Conservation (phyloP, 352 stramenopile genomes). For the Phytophthora melonis region DNA sequence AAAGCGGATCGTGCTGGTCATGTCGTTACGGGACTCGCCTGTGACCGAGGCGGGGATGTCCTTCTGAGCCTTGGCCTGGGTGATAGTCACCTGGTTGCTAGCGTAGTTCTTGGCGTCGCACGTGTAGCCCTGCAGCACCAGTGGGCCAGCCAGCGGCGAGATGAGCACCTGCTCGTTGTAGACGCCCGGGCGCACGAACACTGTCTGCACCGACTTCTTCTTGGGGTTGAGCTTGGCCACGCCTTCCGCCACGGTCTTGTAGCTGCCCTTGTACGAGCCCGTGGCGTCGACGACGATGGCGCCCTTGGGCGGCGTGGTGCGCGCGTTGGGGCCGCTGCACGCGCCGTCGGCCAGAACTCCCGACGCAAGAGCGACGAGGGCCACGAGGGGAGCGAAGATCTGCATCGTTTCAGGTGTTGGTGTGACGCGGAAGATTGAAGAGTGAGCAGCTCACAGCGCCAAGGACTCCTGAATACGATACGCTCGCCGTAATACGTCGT, state of each 20-base stretch:
- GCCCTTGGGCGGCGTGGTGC: not conserved
- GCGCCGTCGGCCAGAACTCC: not conserved
- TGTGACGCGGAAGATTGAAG: not conserved
- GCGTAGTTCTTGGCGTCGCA: not conserved
- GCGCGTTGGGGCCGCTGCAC: not conserved
- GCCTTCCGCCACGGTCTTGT: not conserved
- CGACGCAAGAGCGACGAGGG: not conserved
- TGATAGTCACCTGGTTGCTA: not conserved
- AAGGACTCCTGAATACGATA: not conserved
- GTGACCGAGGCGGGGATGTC: not conserved
- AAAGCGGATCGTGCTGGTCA: not conserved
- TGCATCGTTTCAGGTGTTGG: not conserved
- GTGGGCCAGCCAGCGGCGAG: not conserved
- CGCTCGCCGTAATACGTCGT: not conserved
- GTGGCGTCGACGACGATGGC: not conserved
- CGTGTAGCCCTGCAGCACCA: not conserved
- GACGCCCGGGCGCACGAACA: not conserved
- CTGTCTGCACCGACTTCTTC: not conserved
- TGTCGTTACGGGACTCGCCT: not conserved
- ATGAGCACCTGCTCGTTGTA: not conserved
- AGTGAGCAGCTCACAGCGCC: not conserved
- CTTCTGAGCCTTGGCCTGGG: not conserved
- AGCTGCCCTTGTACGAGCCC: not conserved
- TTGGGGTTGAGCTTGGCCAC: not conserved
- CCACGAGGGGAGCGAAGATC: not conserved